phyloP scores from a whole-genome alignment of 108 stramenopile species.

The Fragilariopsis cylindrus region DNA sequence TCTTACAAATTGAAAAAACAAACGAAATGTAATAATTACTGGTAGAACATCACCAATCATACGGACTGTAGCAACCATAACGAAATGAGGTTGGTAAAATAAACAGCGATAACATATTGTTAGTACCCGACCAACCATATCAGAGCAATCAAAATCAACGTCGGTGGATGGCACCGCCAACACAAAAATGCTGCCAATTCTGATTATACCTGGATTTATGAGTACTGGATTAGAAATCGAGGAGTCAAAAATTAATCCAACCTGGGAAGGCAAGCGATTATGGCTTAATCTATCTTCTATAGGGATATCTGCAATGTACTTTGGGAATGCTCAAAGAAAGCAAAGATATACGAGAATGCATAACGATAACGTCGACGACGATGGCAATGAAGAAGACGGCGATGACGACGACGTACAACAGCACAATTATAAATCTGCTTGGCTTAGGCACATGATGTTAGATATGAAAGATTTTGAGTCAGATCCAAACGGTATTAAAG shows the following conservation, averaged over 20 bases:
- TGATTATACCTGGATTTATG: conserved; percentile 58
- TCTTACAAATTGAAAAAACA: no score
- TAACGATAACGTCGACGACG: neutral
- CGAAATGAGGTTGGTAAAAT: no score
- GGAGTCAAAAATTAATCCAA: conserved; percentile 21
- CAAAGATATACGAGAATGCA: neutral
- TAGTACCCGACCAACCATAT: no score
- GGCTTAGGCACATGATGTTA: conserved; percentile 35
- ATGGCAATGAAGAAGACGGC: neutral
- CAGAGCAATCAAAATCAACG: neutral
- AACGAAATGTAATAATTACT: no score
- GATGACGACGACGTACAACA: conserved; percentile 30
- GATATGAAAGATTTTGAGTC: conserved; percentile 20
- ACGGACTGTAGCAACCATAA: no score
- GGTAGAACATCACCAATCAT: no score
- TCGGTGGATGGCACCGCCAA: neutral
- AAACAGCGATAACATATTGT: no score
- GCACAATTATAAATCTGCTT: conserved; percentile 14
- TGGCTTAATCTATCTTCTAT: conserved; percentile 38
- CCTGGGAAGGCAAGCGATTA: conserved; percentile 38
- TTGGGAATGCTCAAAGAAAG: conserved; percentile 21
- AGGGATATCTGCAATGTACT: conserved; percentile 32
- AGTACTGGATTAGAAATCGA: conserved; percentile 37
- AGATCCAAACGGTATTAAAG: conserved; percentile 31
- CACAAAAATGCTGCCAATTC: conserved; percentile 28